Percentiles rank a stretch among this genome's conserved stretches.
These are phyloP conservation scores for Alternaria sp. DNA, from an alignment of 2,329 filamentous ascomycete genomes.

Conservation along the genomic window DNA sequence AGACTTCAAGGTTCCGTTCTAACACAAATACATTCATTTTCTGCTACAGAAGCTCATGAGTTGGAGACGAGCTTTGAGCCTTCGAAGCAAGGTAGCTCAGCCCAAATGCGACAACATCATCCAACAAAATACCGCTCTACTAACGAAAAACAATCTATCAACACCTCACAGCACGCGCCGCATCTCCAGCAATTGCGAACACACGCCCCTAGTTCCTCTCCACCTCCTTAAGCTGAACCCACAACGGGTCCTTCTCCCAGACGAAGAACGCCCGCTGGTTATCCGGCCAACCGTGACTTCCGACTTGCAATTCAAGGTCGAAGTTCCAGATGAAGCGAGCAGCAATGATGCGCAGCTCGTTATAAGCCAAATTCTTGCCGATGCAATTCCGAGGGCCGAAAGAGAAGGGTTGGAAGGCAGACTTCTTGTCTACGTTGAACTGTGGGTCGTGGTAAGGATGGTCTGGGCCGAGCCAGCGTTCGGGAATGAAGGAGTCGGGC, in stretches of 20 bases:
- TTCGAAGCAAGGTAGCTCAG: too few relatives aligned
- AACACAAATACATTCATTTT: too few relatives aligned
- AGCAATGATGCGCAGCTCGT: slow-evolving; percentile 47
- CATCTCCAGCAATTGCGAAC: background rate
- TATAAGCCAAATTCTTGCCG: slow-evolving; percentile 41
- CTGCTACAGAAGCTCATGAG: too few relatives aligned
- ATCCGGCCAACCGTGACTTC: background rate
- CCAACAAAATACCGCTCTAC: too few relatives aligned
- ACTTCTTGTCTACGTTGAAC: slow-evolving; percentile 28
- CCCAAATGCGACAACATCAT: too few relatives aligned
- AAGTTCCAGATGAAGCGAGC: slow-evolving; percentile 49
- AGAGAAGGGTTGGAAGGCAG: slow-evolving; percentile 34
- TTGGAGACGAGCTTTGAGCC: too few relatives aligned
- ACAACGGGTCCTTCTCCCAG: background rate
- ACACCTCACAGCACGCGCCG: background rate
- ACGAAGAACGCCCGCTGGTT: background rate
- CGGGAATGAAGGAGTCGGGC: slow-evolving; percentile 26
- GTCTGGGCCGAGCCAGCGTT: slow-evolving; percentile 28
- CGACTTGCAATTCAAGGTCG: slow-evolving; percentile 31
- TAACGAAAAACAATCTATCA: too few relatives aligned
- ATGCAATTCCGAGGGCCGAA: slow-evolving; percentile 20
- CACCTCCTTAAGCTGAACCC: background rate
- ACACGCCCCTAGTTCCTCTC: background rate
- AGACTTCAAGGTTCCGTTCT: too few relatives aligned
- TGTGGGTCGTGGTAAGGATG: slow-evolving; percentile 18